A percentile compares a stretch with the other conserved stretches of the same genome.
Conservation (phyloP, 192 early-diverging fungal genomes). For the Pecoramyces ruminantium region DNA sequence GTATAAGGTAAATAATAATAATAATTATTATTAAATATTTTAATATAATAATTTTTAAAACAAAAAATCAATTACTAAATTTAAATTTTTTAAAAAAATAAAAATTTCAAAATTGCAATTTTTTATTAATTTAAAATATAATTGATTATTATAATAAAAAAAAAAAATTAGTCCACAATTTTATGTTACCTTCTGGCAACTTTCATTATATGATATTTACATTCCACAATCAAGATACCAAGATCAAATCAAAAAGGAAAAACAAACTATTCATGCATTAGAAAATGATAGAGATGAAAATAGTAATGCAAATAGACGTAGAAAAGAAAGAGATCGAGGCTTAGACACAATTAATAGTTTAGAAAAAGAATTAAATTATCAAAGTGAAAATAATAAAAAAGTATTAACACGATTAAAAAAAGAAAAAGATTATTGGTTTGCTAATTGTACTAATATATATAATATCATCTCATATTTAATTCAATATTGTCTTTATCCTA, state of each 20-base stretch:
- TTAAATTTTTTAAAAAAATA: no score
- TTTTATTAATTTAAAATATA: no score
- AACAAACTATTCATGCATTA: neutral
- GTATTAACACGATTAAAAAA: constrained; percentile 9
- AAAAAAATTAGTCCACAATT: constrained; percentile 29
- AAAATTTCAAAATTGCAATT: no score
- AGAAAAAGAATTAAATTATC: constrained; percentile 17
- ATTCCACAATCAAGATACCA: constrained; percentile 44
- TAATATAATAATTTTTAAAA: no score
- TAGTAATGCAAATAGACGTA: constrained; percentile 5
- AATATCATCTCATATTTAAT: constrained; percentile 19
- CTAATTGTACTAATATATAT: neutral
- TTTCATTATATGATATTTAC: constrained; percentile 54
- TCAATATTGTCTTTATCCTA: constrained; percentile 57
- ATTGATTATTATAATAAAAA: no score
- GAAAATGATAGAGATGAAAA: constrained; percentile 8
- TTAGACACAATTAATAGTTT: constrained; percentile 4
- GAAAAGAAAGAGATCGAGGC: constrained; percentile 11
- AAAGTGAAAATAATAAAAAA: constrained; percentile 13
- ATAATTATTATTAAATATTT: no score
- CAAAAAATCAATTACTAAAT: no score
- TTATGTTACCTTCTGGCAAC: constrained; percentile 64
- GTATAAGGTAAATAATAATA: neutral
- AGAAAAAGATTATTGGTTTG: constrained; percentile 18
- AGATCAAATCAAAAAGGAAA: constrained; percentile 28